phyloP scores from a whole-genome alignment of 1,284 basidiomycete species.

The Microbotryomycetes sp. region DNA sequence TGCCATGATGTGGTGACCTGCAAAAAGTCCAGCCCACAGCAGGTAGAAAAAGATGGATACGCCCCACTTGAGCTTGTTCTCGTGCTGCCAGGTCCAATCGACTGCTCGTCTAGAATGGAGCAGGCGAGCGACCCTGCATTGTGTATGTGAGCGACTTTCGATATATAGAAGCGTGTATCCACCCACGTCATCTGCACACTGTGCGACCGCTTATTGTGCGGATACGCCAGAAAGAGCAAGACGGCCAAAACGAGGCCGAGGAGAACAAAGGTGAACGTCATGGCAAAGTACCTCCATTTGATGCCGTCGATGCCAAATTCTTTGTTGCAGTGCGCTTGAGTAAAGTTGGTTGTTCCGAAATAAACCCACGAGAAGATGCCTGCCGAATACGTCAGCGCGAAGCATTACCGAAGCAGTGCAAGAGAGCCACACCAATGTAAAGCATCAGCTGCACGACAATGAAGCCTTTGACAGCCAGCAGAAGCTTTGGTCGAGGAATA shows the following conservation, averaged over 20 bases:
- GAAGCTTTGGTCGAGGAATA: neutral
- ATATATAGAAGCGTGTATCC: neutral
- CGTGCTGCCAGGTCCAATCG: neutral
- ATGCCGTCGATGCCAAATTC: neutral
- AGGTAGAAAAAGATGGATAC: neutral
- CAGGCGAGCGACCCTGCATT: neutral
- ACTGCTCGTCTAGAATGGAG: neutral
- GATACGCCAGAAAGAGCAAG: neutral
- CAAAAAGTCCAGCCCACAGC: neutral
- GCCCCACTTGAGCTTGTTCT: neutral
- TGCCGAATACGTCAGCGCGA: neutral
- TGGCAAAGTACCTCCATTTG: neutral
- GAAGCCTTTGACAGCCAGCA: neutral
- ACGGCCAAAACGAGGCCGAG: neutral
- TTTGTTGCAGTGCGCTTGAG: constrained; percentile 7
- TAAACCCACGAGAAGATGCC: constrained; percentile 6
- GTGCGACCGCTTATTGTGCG: neutral
- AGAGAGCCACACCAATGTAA: constrained; percentile 2
- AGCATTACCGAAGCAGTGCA: no score
- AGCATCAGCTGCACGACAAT: constrained; percentile 8
- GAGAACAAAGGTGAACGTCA: neutral
- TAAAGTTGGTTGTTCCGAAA: neutral
- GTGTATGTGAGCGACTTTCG: no score
- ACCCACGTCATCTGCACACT: neutral
- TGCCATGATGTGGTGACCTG: neutral